Percentiles rank a stretch among this genome's conserved stretches.
phyloP scores from a whole-genome alignment of 179 eudicot genomes.

The Silene noctiflora region DNA sequence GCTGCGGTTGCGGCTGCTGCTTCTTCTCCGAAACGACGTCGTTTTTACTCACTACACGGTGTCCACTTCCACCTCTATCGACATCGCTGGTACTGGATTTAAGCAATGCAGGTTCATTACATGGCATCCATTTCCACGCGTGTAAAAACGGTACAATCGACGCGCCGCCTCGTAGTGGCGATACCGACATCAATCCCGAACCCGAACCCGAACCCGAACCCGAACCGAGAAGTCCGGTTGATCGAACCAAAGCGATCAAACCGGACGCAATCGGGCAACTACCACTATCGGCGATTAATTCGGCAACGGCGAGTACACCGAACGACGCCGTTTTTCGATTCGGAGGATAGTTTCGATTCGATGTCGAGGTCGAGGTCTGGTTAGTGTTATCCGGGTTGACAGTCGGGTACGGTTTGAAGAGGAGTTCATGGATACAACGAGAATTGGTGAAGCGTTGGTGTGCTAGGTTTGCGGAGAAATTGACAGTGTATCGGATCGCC shows the following conservation, averaged over 20 bases:
- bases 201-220: not conserved
- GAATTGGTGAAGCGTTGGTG: constrained; percentile 33
- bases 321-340: constrained; percentile 21
- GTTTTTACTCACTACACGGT: not conserved
- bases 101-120: constrained; percentile 42
- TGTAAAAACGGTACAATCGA: constrained; percentile 54
- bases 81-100: constrained; percentile 30
- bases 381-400: not conserved
- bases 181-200: constrained; percentile 34
- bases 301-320: constrained; percentile 37
- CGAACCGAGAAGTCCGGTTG: constrained; percentile 26
- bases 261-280: constrained; percentile 38
- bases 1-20: too few relatives aligned
- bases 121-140: constrained; percentile 68
- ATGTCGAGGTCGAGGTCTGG: not conserved
- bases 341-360: not conserved
- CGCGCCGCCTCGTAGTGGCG: constrained; percentile 45
- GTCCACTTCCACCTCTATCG: constrained; percentile 49
- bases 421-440: constrained; percentile 44
- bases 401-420: constrained; percentile 32
- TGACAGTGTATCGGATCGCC: constrained; percentile 67
- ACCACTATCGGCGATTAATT: constrained; percentile 32
- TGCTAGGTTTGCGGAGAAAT: constrained; percentile 56
- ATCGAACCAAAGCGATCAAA: constrained; percentile 42
- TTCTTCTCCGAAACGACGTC: not conserved